Evolutionary conservation across 495 filamentous ascomycete species (phyloP), one percentile per base, ranked within the genome.

Genomic region (Penicillium crystallinum): DNA sequence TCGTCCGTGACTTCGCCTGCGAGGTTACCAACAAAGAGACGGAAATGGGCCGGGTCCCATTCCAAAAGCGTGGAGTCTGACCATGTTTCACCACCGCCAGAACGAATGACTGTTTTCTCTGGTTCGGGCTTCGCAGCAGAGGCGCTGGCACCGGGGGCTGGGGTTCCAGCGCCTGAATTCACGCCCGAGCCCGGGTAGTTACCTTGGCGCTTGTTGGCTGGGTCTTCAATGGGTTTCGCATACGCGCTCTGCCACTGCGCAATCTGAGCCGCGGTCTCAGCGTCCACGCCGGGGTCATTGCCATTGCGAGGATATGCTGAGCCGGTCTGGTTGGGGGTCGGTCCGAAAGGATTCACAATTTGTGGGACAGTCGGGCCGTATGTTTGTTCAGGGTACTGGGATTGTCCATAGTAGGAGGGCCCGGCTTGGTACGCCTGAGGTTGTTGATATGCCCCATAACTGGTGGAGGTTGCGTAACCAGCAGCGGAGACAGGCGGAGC

Each of bases 1-100:
- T 98, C 93, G 67, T 98, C 95, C 5, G 95, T 97, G 10, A 96
- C 93, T 74, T 98, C 93, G 49, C 93, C 93, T n/a, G 93, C 95
- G 21, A 98, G 81, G 65, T 98, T 98, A 41, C 93, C 93, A 15
- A 97, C 89, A 66, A 97, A 97, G 14, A 98, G 77, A 4, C 93
- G 87, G 60, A 96, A 90, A 71, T 98, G 95, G 1, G 88, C 80
- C 0, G 95, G 95, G 62, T 98, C 90, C 93, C 93, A 98, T 61
- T 98, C 95, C 0, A 97, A 77, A 0, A 98, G 81, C 0, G 86
- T 81, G 11, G 83, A 71, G 67, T 98, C 93, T 23, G 82, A 81
- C 93, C 93, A 98, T 19, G 79, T 86, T 69, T 93, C 84, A 14
- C 93, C 93, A 37, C 93, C 93, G 23, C 93, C 95, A 40, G 85